Evolutionary conservation across 2,329 filamentous ascomycete genomes (phyloP), one percentile per base, ranked within the genome.

Genomic region (Penicillium sp.): DNA sequence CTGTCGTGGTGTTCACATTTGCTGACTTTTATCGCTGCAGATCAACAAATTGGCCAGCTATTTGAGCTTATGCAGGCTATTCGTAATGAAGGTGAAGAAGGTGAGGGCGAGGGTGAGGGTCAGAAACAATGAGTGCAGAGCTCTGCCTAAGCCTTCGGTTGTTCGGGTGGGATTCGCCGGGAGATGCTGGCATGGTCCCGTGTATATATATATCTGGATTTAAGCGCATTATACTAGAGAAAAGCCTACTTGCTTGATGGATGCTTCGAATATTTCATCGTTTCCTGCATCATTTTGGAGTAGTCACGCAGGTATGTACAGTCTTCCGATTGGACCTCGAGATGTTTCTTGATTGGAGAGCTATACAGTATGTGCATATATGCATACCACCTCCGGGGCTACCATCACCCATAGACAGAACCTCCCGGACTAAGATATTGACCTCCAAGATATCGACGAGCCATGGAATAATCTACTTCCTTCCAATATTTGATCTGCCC

Each of bases 51-150:
- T 52, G 91, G 88, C 1, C 95, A 99, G 75, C 78, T 99, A 65
- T 97, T 97, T 71, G 93, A 98, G 72, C 80, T 99, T 55, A 96
- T 97, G 92, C 85, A 90, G 73, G 85, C 91, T 2, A 96, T 96
- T 53, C 78, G 81, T 57, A 81, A 82, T 64, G 54, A 66, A 13
- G 67, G 69, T 53, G 67, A 67, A 80, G 53, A 65, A 11, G 67
- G 69, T 50, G 67, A 67, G 57, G 35, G 35, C 35, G 69, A 61
- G 53, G 80, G 63, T n/a, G 64, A 70, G 58, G 67, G 67, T 60
- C 63, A 55, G 53, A 65, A 54, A 47, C 51, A 61, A 59, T 60
- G 56, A 42, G 21, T 11, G 5, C 8, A 37, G 31, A 1, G 29
- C 31, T 16, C 42, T 37, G n/a, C 11, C 13, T n/a, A 27, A 33